Conservation (phyloP, 805 yeast genomes). For the Jamesozyma gamospora region DNA sequence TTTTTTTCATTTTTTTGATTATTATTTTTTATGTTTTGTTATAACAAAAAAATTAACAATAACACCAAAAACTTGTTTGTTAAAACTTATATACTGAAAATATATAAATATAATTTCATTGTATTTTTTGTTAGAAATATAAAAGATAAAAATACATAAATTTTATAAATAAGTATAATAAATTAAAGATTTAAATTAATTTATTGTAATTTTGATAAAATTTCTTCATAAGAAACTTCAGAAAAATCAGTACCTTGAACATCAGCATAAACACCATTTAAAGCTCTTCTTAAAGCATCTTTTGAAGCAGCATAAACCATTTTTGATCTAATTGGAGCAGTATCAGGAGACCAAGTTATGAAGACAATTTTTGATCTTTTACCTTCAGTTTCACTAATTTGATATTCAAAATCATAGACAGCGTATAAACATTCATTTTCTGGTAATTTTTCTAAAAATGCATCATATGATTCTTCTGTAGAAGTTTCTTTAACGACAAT, state of each 20-base stretch:
- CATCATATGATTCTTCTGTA: slow-evolving; percentile 63
- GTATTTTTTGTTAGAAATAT: too few species aligned
- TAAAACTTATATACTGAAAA: too few species aligned
- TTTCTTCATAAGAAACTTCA: slow-evolving; percentile 91
- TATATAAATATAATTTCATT: too few species aligned
- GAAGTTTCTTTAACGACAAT: slow-evolving; percentile 86
- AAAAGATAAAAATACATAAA: too few species aligned
- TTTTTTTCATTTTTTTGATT: too few species aligned
- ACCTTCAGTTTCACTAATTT: slow-evolving; percentile 82
- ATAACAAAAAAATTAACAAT: too few species aligned
- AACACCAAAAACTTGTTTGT: too few species aligned
- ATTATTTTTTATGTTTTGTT: too few species aligned
- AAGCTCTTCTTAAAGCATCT: slow-evolving; percentile 94
- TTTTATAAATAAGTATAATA: too few species aligned
- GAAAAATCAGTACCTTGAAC: slow-evolving; percentile 97
- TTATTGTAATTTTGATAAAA: slow-evolving; percentile 48
- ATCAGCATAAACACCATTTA: slow-evolving; percentile 89
- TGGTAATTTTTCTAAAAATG: slow-evolving; percentile 79
- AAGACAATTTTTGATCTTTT: slow-evolving; percentile 69
- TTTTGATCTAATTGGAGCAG: slow-evolving; percentile 89
- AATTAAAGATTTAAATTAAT: too few species aligned
- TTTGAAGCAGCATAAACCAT: slow-evolving; percentile 98
- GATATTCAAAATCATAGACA: slow-evolving; percentile 93
- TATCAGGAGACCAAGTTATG: slow-evolving; percentile 95
- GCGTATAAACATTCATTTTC: slow-evolving; percentile 96